A percentile compares a stretch with the other conserved stretches of the same genome.
Evolutionary conservation across 2,329 filamentous ascomycete genomes (phyloP).

Genomic region (Diplodia scrobiculata): DNA sequence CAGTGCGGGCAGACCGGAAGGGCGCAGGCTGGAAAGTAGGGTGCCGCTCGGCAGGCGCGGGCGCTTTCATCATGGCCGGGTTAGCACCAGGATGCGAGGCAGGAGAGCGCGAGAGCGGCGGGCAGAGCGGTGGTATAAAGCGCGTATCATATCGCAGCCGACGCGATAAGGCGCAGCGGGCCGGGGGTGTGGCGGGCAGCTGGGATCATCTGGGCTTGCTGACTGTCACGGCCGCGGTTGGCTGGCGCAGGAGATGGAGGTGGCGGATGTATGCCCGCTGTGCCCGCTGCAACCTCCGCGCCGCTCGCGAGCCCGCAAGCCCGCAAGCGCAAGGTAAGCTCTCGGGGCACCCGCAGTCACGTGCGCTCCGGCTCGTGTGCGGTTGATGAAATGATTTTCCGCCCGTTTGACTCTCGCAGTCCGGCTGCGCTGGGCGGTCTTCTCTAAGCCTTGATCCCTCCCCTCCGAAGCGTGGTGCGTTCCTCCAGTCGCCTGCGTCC

Average conservation of each 20-base stretch:
- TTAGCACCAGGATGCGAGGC: constrained; percentile 6
- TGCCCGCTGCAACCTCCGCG: background rate
- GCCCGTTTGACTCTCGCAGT: constrained; percentile 12
- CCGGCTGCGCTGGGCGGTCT: constrained; percentile 5
- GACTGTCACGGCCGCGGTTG: constrained; percentile 16
- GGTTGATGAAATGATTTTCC: constrained; percentile 27
- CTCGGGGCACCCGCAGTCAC: constrained; percentile 4
- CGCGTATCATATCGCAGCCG: constrained; percentile 10
- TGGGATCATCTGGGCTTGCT: constrained; percentile 7
- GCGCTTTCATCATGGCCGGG: constrained; percentile 18
- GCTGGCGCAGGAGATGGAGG: background rate
- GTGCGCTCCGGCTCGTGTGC: constrained; percentile 22
- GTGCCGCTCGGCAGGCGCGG: constrained; percentile 11
- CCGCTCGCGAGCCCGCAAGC: no score
- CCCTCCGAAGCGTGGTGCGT: constrained; percentile 14
- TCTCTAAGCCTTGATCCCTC: constrained; percentile 20
- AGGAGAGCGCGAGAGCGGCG: constrained; percentile 10
- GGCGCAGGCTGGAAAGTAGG: background rate
- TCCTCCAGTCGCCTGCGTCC: constrained; percentile 15
- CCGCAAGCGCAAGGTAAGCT: no score
- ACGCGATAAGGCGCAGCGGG: constrained; percentile 2
- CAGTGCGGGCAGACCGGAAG: background rate
- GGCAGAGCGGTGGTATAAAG: constrained; percentile 11
- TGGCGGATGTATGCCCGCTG: background rate
- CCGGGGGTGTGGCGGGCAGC: background rate